Conservation (phyloP, 345 rosid species). For the Turritis glabra region DNA sequence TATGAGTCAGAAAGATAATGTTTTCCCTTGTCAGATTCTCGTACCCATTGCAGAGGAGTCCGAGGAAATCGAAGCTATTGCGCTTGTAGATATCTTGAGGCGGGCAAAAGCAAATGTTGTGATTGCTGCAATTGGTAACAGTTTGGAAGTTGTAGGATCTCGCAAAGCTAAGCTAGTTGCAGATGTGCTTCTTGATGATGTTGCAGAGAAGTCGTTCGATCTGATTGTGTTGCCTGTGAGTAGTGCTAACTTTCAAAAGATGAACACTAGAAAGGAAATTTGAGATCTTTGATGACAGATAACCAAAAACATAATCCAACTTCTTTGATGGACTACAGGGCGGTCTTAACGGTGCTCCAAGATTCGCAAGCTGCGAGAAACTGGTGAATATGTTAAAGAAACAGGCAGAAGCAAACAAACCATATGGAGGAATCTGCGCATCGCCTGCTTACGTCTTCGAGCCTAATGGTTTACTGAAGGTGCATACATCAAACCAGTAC, state of each 20-base stretch:
- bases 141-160: constrained; percentile 73
- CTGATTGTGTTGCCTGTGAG: constrained; percentile 88
- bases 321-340: constrained; percentile 53
- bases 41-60: constrained; percentile 85
- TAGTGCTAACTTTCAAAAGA: constrained; percentile 22
- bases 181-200: constrained; percentile 83
- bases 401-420: constrained; percentile 70
- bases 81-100: constrained; percentile 76
- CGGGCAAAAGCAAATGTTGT: constrained; percentile 85
- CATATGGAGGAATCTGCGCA: constrained; percentile 92
- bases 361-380: constrained; percentile 71
- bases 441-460: constrained; percentile 87
- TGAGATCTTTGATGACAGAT: neutral
- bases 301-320: neutral
- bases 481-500: constrained; percentile 25
- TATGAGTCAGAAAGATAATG: neutral
- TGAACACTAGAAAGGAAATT: too few relatives aligned
- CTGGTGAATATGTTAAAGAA: constrained; percentile 75
- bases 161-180: constrained; percentile 74
- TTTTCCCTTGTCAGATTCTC: constrained; percentile 61
- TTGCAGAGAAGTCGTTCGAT: constrained; percentile 78
- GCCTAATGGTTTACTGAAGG: constrained; percentile 89
- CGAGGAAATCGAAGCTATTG: constrained; percentile 90
- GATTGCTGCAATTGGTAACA: constrained; percentile 80
- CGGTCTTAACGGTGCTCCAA: constrained; percentile 83